These are phyloP conservation scores for Sporothrix mexicana DNA, from an alignment of 2,329 filamentous ascomycete species.

Conservation along the genomic window DNA sequence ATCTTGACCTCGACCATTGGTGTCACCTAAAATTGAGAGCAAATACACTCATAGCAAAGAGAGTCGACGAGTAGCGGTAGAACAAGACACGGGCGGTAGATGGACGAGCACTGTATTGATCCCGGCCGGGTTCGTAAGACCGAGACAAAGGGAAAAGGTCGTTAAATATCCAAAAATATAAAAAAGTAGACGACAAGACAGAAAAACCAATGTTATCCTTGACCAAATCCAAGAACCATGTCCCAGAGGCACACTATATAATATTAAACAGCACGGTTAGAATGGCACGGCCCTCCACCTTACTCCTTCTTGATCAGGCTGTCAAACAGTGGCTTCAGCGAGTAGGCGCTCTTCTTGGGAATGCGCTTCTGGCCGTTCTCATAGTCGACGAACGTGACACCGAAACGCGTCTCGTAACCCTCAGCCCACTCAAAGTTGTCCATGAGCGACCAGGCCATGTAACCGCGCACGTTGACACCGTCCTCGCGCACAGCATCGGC, in stretches of 20 bases:
- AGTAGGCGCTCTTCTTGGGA: constrained; percentile 82
- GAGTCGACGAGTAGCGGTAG: too few species aligned
- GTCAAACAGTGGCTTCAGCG: constrained; percentile 73
- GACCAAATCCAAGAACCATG: constrained; percentile 26
- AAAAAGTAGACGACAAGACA: not conserved
- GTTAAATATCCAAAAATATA: constrained; percentile 22
- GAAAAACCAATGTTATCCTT: not conserved
- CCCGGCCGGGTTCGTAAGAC: constrained; percentile 16
- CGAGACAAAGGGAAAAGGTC: not conserved
- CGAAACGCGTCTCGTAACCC: constrained; percentile 85
- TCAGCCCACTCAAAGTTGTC: constrained; percentile 96
- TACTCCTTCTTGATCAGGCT: constrained; percentile 69
- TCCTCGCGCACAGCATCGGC: constrained; percentile 72
- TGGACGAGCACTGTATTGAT: constrained; percentile 6
- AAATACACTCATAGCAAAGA: too few species aligned
- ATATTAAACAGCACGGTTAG: not conserved
- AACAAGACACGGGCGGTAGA: not conserved
- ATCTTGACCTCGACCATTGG: not conserved
- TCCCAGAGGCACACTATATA: not conserved
- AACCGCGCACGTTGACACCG: constrained; percentile 78
- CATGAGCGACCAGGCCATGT: constrained; percentile 87
- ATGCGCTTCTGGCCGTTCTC: constrained; percentile 76
- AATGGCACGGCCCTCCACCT: not conserved
- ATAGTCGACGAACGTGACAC: constrained; percentile 84
- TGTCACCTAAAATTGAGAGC: too few species aligned